Conservation (phyloP, 768 basidiomycete genomes). For the Trametes elegans region DNA sequence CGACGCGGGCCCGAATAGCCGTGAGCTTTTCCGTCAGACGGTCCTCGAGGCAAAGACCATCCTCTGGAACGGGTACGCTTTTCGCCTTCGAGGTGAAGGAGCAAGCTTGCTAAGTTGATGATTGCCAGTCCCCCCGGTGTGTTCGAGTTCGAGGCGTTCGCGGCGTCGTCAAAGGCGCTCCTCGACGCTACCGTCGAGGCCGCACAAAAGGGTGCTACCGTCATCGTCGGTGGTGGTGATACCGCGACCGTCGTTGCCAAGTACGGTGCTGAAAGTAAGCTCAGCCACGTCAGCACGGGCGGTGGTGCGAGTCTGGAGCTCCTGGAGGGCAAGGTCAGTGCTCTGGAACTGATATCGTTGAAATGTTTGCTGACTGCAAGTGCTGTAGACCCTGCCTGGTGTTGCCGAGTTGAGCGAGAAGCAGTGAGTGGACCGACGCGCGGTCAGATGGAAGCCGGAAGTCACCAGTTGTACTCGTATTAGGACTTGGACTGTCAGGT, state of each 20-base stretch:
- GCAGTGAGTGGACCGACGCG: constrained; percentile 31
- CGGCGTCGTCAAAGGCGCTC: constrained; percentile 78
- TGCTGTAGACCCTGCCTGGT: constrained; percentile 73
- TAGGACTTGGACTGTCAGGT: constrained; percentile 14
- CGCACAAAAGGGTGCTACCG: constrained; percentile 79
- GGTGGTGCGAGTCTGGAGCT: constrained; percentile 93
- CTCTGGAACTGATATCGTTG: no score
- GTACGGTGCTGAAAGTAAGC: constrained; percentile 75
- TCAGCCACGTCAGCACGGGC: constrained; percentile 97
- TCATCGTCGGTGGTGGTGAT: constrained; percentile 95
- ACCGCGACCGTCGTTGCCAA: constrained; percentile 97
- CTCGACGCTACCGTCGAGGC: constrained; percentile 87
- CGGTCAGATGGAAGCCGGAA: not conserved
- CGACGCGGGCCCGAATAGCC: constrained; percentile 85
- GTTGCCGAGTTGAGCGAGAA: constrained; percentile 90
- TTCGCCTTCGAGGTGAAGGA: no score
- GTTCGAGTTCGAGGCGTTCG: constrained; percentile 94
- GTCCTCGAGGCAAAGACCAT: constrained; percentile 92
- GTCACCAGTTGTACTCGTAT: constrained; percentile 18
- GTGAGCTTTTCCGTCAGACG: constrained; percentile 71
- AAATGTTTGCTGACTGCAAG: not conserved
- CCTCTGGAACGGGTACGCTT: constrained; percentile 84
- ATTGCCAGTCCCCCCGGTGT: constrained; percentile 93
- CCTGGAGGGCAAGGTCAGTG: constrained; percentile 93
- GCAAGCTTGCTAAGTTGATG: constrained; percentile 1